Conservation (phyloP, 495 filamentous ascomycete species). For the Lasiosphaeria hispida region DNA sequence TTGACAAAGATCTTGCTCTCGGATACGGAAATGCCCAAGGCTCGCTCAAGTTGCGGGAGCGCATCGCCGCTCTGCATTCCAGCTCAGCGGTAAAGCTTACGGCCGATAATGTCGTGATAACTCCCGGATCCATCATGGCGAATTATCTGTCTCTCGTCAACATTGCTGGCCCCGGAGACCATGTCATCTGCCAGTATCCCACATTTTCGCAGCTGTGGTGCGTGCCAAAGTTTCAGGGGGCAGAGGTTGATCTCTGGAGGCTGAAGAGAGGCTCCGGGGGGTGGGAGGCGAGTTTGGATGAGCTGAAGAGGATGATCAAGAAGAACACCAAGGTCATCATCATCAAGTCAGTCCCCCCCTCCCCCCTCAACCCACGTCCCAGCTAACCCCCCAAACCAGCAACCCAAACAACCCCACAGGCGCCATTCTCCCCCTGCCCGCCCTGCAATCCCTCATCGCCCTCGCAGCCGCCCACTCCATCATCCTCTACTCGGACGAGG, state of each 20-base stretch:
- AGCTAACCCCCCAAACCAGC: constrained; percentile 37
- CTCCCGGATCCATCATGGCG: constrained; percentile 72
- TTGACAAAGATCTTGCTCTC: constrained; percentile 12
- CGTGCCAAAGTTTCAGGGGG: constrained; percentile 67
- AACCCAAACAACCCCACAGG: constrained; percentile 87
- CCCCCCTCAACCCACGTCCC: neutral
- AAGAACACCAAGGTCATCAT: constrained; percentile 61
- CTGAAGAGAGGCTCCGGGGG: constrained; percentile 53
- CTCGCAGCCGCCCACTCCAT: constrained; percentile 60
- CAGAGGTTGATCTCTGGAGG: constrained; percentile 74
- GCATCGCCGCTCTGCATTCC: constrained; percentile 18
- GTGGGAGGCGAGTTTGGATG: constrained; percentile 63
- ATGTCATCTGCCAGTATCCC: constrained; percentile 80
- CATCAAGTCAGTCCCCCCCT: constrained; percentile 11
- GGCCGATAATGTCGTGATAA: constrained; percentile 66
- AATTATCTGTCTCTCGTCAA: constrained; percentile 72
- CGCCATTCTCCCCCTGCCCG: constrained; percentile 57
- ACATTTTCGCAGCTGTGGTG: constrained; percentile 84
- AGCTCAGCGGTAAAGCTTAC: neutral
- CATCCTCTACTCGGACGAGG: constrained; percentile 70
- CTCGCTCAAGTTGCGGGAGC: constrained; percentile 14
- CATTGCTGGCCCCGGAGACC: constrained; percentile 69
- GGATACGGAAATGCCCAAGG: constrained; percentile 16
- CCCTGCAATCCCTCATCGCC: constrained; percentile 58
- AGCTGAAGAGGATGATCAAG: constrained; percentile 62